Conservation (phyloP, 371 early-diverging fungal species). For the Phascolomyces articulosus region DNA sequence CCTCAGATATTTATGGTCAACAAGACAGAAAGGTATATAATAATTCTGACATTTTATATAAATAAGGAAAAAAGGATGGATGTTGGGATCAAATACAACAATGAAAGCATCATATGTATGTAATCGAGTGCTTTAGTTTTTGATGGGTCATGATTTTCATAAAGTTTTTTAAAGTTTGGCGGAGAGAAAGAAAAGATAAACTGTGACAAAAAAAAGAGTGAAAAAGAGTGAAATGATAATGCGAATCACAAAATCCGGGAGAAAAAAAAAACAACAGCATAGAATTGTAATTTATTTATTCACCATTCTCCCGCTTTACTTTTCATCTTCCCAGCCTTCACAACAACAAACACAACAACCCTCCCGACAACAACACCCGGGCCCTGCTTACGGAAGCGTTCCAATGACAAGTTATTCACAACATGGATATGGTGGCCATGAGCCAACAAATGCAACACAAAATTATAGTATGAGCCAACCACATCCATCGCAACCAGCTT, state of each 20-base stretch:
- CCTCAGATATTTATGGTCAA: conserved; percentile 13
- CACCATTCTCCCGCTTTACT: neutral
- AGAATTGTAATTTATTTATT: neutral
- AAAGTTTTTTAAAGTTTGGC: no score
- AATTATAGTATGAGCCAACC: conserved; percentile 2
- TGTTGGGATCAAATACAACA: no score
- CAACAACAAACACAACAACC: neutral
- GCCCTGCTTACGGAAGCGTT: conserved; percentile 11
- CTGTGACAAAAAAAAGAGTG: no score
- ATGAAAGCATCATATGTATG: no score
- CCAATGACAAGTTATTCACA: conserved; percentile 12
- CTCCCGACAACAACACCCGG: neutral
- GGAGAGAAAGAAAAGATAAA: no score
- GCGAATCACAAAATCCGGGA: no score
- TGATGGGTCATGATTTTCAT: no score
- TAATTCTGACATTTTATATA: no score
- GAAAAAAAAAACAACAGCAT: no score
- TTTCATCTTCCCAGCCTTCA: conserved; percentile 1
- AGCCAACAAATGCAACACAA: neutral
- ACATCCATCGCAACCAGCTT: neutral
- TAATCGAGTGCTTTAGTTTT: no score
- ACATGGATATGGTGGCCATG: conserved; percentile 7
- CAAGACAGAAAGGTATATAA: conserved; percentile 13
- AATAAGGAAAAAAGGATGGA: no score
- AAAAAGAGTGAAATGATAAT: neutral